These are phyloP conservation scores for Aspergillus pseudonomiae DNA, from an alignment of 2,329 filamentous ascomycete genomes.

Conservation along the genomic window DNA sequence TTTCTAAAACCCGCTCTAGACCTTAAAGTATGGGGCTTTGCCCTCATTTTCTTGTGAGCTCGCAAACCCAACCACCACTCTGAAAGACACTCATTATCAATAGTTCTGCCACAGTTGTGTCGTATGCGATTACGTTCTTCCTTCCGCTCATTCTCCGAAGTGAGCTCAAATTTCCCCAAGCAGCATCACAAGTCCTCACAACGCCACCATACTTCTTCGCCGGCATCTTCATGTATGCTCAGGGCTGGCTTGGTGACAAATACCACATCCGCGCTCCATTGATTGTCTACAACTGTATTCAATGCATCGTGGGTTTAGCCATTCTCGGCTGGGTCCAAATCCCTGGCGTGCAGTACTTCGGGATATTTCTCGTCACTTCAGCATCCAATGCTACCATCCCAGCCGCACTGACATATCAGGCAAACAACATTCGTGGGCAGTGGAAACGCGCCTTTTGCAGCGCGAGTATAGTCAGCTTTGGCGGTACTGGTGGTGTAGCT, in stretches of 20 bases:
- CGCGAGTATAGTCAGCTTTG: slow-evolving; percentile 74
- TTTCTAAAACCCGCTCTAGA: slow-evolving; percentile 54
- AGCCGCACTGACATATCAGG: slow-evolving; percentile 74
- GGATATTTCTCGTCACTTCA: slow-evolving; percentile 56
- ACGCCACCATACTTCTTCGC: slow-evolving; percentile 71
- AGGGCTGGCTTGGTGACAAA: background rate
- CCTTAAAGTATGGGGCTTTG: slow-evolving; percentile 59
- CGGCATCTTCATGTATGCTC: slow-evolving; percentile 35
- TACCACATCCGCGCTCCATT: slow-evolving; percentile 3
- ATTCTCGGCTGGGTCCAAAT: slow-evolving; percentile 2
- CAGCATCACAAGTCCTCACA: slow-evolving; percentile 68
- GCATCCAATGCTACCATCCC: slow-evolving; percentile 80
- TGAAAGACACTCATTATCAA: background rate
- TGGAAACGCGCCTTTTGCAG: slow-evolving; percentile 84
- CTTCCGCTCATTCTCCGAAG: slow-evolving; percentile 70
- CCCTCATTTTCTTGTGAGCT: slow-evolving; percentile 53
- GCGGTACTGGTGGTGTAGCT: slow-evolving; percentile 77
- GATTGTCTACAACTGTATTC: background rate
- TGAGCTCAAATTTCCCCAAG: slow-evolving; percentile 67
- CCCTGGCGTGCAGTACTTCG: slow-evolving; percentile 2
- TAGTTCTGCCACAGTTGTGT: slow-evolving; percentile 60
- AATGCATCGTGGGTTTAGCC: slow-evolving; percentile 1
- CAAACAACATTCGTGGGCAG: slow-evolving; percentile 84
- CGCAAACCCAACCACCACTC: background rate
- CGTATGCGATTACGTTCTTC: slow-evolving; percentile 80